These are phyloP conservation scores for Primulina tabacum DNA, from an alignment of 257 asterid species.

Conservation along the genomic window DNA sequence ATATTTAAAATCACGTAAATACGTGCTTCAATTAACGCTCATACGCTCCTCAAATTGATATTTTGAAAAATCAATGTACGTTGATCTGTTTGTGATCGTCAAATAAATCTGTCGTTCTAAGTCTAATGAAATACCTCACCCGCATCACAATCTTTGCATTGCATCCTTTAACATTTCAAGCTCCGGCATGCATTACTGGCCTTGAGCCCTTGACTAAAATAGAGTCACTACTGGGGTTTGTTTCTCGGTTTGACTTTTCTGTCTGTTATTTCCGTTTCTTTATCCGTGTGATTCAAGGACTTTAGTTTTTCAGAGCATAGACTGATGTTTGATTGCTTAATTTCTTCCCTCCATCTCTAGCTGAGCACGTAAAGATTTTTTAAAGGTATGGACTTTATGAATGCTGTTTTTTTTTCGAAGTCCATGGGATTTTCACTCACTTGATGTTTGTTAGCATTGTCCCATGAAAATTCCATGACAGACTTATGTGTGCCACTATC, in stretches of 20 bases:
- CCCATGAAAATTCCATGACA: conserved; percentile 16
- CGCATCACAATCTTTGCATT: neutral
- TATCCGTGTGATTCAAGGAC: conserved; percentile 15
- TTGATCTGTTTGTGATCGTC: neutral
- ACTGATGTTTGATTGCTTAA: conserved; percentile 25
- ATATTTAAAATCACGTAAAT: neutral
- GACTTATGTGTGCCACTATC: conserved; percentile 14
- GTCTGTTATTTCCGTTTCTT: conserved; percentile 4
- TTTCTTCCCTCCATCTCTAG: conserved; percentile 19
- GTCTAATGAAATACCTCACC: neutral
- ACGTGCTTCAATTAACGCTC: neutral
- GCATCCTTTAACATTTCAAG: conserved; percentile 10
- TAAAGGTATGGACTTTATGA: conserved; percentile 34
- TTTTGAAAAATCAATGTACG: neutral
- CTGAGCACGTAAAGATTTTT: conserved; percentile 18
- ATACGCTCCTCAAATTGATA: neutral
- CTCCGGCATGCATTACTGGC: neutral
- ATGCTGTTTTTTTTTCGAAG: neutral
- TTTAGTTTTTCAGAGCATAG: conserved; percentile 31
- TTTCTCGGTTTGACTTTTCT: neutral
- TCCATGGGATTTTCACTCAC: conserved; percentile 15
- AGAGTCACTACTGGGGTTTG: neutral
- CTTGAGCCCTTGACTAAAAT: neutral
- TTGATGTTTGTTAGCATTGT: conserved; percentile 5
- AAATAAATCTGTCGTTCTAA: too few species aligned